Evolutionary conservation across 176 grass and related monocot genomes (phyloP).

Genomic region (Alloteropsis semialata): DNA sequence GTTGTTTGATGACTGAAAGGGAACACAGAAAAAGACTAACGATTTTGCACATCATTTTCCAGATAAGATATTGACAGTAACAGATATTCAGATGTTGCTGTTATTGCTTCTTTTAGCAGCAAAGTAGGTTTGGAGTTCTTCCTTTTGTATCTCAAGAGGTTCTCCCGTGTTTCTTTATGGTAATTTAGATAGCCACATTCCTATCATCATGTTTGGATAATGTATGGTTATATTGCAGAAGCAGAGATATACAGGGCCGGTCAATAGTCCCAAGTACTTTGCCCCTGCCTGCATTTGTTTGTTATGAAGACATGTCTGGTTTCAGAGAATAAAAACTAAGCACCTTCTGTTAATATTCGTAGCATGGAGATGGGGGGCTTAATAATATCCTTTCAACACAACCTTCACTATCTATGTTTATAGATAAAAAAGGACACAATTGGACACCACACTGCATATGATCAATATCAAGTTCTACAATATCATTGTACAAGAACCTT

Average conservation of each 20-base stretch:
- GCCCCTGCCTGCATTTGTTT: background rate
- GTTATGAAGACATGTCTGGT: background rate
- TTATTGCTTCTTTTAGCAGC: background rate
- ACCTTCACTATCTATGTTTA: background rate
- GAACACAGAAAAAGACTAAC: background rate
- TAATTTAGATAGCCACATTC: background rate
- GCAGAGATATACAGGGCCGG: background rate
- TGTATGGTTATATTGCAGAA: background rate
- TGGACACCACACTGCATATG: background rate
- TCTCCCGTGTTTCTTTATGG: background rate
- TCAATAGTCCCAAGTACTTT: background rate
- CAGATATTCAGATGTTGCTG: background rate
- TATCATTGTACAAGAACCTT: background rate
- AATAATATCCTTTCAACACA: background rate
- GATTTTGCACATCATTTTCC: background rate
- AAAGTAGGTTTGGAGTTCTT: background rate
- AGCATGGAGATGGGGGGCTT: background rate
- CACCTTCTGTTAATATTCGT: background rate
- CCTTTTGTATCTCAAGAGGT: background rate
- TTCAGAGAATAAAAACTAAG: background rate
- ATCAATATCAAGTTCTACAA: constrained; percentile 13
- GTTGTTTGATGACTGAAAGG: background rate
- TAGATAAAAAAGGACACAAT: background rate
- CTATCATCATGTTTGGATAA: background rate
- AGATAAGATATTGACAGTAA: too few species aligned